Conservation (phyloP, 1,139 yeast species). For the Scheffersomyces cryptocercus region DNA sequence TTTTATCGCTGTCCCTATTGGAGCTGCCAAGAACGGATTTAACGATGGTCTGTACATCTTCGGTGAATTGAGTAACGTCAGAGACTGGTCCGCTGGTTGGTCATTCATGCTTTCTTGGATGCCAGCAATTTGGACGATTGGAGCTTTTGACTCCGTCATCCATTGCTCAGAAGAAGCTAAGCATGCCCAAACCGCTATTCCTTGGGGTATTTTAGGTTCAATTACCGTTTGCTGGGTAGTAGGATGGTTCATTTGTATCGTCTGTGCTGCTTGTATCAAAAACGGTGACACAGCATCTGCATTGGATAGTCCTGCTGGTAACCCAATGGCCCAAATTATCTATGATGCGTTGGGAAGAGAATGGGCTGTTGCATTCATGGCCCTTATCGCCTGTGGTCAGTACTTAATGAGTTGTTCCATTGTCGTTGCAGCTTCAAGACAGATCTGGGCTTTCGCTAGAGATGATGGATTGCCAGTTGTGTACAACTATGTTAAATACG, state of each 20-base stretch:
- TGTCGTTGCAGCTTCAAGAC: conserved; percentile 25
- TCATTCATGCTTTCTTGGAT: conserved; percentile 32
- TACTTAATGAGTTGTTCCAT: conserved; percentile 26
- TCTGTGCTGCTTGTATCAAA: conserved; percentile 21
- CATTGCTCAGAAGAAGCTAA: conserved; percentile 34
- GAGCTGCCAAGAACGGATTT: conserved; percentile 36
- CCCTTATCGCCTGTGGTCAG: conserved; percentile 24
- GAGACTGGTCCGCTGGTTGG: conserved; percentile 71
- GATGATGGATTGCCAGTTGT: conserved; percentile 47
- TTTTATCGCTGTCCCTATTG: conserved; percentile 66
- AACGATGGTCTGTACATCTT: conserved; percentile 43
- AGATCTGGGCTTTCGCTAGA: conserved; percentile 42
- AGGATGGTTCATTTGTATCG: conserved; percentile 22
- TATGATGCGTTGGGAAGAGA: conserved; percentile 25
- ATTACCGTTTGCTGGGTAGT: conserved; percentile 22
- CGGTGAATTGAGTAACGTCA: conserved; percentile 52
- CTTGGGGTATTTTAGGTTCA: conserved; percentile 32
- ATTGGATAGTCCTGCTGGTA: conserved; percentile 19
- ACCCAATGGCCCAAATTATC: conserved; percentile 26
- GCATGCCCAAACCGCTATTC: conserved; percentile 27
- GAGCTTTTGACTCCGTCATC: conserved; percentile 33
- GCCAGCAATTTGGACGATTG: conserved; percentile 36
- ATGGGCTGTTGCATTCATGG: conserved; percentile 25
- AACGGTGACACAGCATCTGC: conserved; percentile 18
- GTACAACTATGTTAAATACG: conserved; percentile 28